Evolutionary conservation across 495 filamentous ascomycete species (phyloP).

Genomic region (Copromyces sp.): DNA sequence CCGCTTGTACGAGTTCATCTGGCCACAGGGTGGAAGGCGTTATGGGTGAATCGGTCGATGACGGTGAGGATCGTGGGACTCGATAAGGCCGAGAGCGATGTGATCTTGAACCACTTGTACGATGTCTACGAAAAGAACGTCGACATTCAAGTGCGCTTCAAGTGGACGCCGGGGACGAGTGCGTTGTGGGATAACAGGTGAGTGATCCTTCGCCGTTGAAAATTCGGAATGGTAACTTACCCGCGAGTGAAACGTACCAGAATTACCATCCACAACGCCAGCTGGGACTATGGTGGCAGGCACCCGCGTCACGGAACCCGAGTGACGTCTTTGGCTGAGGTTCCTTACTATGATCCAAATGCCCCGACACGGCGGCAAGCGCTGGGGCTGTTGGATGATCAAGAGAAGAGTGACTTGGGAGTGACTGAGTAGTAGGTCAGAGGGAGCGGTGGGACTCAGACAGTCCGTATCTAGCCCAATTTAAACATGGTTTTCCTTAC

Average conservation of each 20-base stretch:
- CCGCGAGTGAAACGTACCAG: slow-evolving; percentile 19
- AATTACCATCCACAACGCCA: slow-evolving; percentile 58
- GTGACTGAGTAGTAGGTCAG: not conserved
- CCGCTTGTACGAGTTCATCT: slow-evolving; percentile 63
- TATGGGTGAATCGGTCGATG: slow-evolving; percentile 61
- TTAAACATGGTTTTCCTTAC: not conserved
- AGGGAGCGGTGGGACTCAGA: not conserved
- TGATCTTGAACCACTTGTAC: slow-evolving; percentile 57
- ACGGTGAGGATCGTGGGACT: slow-evolving; percentile 55
- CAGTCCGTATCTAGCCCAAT: not conserved
- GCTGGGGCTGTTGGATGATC: slow-evolving; percentile 38
- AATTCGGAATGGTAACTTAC: not conserved
- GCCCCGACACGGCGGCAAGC: slow-evolving; percentile 50
- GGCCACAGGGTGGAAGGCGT: slow-evolving; percentile 58
- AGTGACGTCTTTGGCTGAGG: slow-evolving; percentile 58
- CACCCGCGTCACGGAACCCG: slow-evolving; percentile 52
- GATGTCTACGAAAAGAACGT: slow-evolving; percentile 55
- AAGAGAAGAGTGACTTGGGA: slow-evolving; percentile 22
- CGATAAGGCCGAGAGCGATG: slow-evolving; percentile 54
- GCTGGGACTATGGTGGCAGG: slow-evolving; percentile 56
- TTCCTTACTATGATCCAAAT: slow-evolving; percentile 47
- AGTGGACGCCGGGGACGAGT: slow-evolving; percentile 51
- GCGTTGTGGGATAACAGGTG: slow-evolving; percentile 58
- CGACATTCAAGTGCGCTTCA: slow-evolving; percentile 59
- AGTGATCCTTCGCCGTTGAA: slow-evolving; percentile 9